phyloP scores from a whole-genome alignment of 73 alveolate species.

The Stentor roeselii region DNA sequence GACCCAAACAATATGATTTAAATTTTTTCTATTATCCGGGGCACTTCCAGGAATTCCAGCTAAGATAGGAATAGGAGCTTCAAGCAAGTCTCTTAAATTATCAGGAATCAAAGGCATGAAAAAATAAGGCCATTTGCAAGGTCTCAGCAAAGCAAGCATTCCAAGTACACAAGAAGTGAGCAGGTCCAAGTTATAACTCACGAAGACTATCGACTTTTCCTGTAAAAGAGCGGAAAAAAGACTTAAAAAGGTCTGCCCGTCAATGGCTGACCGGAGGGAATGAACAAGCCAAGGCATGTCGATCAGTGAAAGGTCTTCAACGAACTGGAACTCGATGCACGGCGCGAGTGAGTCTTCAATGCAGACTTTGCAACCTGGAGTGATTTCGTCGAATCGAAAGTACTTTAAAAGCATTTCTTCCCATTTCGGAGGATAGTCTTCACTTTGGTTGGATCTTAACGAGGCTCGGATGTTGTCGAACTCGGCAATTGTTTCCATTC shows the following conservation, averaged over 20 bases:
- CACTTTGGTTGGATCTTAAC: background rate
- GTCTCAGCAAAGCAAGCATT: constrained; percentile 40
- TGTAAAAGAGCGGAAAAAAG: constrained; percentile 30
- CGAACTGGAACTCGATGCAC: background rate
- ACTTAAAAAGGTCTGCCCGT: constrained; percentile 1
- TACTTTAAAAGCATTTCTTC: background rate
- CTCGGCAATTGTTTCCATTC: background rate
- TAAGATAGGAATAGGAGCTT: constrained; percentile 67
- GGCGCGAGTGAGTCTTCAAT: background rate
- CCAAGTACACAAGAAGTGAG: constrained; percentile 48
- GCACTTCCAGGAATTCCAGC: constrained; percentile 46
- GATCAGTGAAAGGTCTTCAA: background rate
- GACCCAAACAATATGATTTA: background rate
- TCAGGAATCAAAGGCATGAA: constrained; percentile 58
- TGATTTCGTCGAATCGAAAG: background rate
- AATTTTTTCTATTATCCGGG: background rate
- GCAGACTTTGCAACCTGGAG: background rate
- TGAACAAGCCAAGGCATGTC: constrained; percentile 33
- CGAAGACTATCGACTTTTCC: constrained; percentile 23
- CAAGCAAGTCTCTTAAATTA: constrained; percentile 46
- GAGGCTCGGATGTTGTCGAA: background rate
- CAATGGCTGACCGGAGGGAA: constrained; percentile 41
- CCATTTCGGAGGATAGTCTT: background rate
- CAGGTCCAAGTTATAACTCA: constrained; percentile 6
- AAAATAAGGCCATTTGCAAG: constrained; percentile 64